Percentiles rank a stretch among this genome's conserved stretches.
These are phyloP conservation scores for Saccharomycopsis crataegensis DNA, from an alignment of 1,139 yeast genomes.

Conservation along the genomic window DNA sequence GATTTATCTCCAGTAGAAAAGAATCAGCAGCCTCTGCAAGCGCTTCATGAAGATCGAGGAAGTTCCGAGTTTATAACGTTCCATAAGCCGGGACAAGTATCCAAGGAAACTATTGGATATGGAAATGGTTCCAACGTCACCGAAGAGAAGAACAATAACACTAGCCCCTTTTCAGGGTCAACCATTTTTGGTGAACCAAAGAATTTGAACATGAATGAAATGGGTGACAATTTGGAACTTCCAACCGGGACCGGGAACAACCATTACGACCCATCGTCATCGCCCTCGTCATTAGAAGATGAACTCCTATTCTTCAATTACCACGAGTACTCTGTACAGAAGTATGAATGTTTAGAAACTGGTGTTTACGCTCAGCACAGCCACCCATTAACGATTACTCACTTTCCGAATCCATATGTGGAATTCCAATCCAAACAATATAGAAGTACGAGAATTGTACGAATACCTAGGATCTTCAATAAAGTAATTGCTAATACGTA, in stretches of 20 bases:
- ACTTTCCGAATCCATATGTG: conserved; percentile 54
- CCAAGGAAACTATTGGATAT: not conserved
- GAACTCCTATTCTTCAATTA: conserved; percentile 50
- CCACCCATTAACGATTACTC: conserved; percentile 44
- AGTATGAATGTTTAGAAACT: conserved; percentile 27
- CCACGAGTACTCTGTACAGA: conserved; percentile 46
- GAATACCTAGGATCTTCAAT: conserved; percentile 50
- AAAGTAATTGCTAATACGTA: conserved; percentile 28
- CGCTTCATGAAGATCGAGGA: not conserved
- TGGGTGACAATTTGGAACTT: not conserved
- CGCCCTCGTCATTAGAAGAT: not conserved
- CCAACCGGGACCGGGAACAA: not conserved
- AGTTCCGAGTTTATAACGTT: not conserved
- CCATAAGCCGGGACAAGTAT: not conserved
- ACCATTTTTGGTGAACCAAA: not conserved
- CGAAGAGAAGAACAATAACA: not conserved
- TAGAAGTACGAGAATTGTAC: conserved; percentile 45
- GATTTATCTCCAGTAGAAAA: no score
- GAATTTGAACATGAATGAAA: not conserved
- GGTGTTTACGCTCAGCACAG: conserved; percentile 22
- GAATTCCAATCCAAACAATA: conserved; percentile 31
- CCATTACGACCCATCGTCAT: no score
- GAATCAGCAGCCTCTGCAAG: not conserved
- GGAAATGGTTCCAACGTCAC: no score
- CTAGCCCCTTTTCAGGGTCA: conserved; percentile 6